These are phyloP conservation scores for Drosera capensis DNA, from an alignment of 148 eudicot genomes.

Conservation along the genomic window DNA sequence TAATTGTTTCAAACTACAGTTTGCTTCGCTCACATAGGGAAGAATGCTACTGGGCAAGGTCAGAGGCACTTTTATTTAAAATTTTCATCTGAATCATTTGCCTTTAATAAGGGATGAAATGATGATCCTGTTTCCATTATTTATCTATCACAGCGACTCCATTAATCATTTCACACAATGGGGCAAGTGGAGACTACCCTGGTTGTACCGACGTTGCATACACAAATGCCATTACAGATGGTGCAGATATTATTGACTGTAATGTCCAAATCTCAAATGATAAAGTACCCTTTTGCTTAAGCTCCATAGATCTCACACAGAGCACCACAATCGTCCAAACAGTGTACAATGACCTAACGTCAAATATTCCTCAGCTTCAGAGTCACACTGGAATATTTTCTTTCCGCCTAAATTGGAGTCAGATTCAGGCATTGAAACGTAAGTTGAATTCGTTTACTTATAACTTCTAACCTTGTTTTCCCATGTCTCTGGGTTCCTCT, in stretches of 20 bases:
- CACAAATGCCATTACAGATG: slow-evolving; percentile 54
- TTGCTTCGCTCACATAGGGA: slow-evolving; percentile 12
- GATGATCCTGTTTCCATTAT: not conserved
- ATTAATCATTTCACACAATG: slow-evolving; percentile 52
- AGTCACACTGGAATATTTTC: slow-evolving; percentile 42
- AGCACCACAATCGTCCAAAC: slow-evolving; percentile 37
- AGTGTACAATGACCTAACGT: slow-evolving; percentile 18
- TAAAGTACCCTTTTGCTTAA: slow-evolving; percentile 76
- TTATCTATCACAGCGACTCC: slow-evolving; percentile 35
- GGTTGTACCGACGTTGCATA: slow-evolving; percentile 78
- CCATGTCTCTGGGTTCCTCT: not conserved
- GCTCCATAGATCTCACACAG: slow-evolving; percentile 51
- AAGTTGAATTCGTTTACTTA: slow-evolving; percentile 12
- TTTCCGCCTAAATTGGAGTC: slow-evolving; percentile 60
- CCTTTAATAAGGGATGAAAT: not conserved
- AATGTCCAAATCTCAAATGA: slow-evolving; percentile 78
- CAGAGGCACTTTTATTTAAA: too few relatives aligned
- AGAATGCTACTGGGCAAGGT: slow-evolving; percentile 10
- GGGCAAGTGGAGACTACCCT: slow-evolving; percentile 91
- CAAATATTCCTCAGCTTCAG: slow-evolving; percentile 34
- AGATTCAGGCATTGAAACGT: slow-evolving; percentile 65
- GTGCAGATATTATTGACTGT: slow-evolving; percentile 78
- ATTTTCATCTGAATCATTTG: not conserved
- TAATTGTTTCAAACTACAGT: slow-evolving; percentile 1
- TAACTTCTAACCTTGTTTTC: not conserved